Evolutionary conservation across 257 asterid genomes (phyloP).

Genomic region (Thymus quinquecostatus): DNA sequence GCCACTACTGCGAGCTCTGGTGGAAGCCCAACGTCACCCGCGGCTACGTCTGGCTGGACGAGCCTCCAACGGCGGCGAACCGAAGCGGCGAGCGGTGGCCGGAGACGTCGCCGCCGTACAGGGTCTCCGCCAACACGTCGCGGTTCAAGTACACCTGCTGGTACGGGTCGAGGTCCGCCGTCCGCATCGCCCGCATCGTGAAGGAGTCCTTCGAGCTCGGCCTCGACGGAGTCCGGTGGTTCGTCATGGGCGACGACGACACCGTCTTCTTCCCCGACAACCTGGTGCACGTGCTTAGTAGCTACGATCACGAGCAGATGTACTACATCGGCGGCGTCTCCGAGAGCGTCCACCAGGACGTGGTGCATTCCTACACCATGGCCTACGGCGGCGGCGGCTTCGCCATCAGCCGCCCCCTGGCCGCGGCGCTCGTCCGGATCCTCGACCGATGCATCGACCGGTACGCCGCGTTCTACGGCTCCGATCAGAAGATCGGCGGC

Average conservation of each 20-base stretch:
- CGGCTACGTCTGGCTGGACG: slow-evolving; percentile 83
- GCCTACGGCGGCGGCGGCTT: slow-evolving; percentile 96
- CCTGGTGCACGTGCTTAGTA: slow-evolving; percentile 51
- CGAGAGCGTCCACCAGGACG: slow-evolving; percentile 86
- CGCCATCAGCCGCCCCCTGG: slow-evolving; percentile 78
- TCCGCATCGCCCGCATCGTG: slow-evolving; percentile 76
- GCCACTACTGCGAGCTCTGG: slow-evolving; percentile 71
- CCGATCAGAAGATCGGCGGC: slow-evolving; percentile 70
- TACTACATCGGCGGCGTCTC: slow-evolving; percentile 77
- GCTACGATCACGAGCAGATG: slow-evolving; percentile 70
- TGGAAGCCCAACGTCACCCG: slow-evolving; percentile 73
- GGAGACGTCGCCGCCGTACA: slow-evolving; percentile 52
- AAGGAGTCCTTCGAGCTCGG: slow-evolving; percentile 70
- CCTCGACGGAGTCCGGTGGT: slow-evolving; percentile 70
- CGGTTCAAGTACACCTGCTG: slow-evolving; percentile 56
- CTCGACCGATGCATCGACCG: slow-evolving; percentile 81
- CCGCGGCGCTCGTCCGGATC: slow-evolving; percentile 58
- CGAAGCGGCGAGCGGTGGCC: slow-evolving; percentile 48
- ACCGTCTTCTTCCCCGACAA: slow-evolving; percentile 76
- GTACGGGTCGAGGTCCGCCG: slow-evolving; percentile 67
- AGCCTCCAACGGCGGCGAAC: slow-evolving; percentile 41
- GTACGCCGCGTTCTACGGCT: slow-evolving; percentile 68
- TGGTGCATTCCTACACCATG: slow-evolving; percentile 66
- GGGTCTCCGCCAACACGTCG: slow-evolving; percentile 57
- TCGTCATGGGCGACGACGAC: slow-evolving; percentile 95